Conservation (phyloP, 2,329 filamentous ascomycete genomes). For the Penicillium sp. region DNA sequence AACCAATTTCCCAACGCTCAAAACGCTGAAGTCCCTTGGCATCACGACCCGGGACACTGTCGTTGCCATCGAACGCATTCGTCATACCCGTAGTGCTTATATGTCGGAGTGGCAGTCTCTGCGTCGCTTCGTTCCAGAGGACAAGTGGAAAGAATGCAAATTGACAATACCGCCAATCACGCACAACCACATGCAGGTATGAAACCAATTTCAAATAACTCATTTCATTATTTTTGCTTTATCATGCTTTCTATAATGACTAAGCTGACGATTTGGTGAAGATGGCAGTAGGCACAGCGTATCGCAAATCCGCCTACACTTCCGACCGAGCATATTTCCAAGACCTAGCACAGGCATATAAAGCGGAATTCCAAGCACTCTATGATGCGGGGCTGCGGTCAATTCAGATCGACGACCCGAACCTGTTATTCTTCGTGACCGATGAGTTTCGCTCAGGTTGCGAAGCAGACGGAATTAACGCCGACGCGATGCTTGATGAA, state of each 20-base stretch:
- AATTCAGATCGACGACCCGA: slow-evolving; percentile 63
- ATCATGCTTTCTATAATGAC: too few species aligned
- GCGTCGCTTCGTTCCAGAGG: slow-evolving; percentile 1
- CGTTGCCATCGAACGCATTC: slow-evolving; percentile 4
- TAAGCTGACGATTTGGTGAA: slow-evolving; percentile 39
- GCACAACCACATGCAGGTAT: slow-evolving; percentile 11
- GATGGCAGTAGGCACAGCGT: slow-evolving; percentile 51
- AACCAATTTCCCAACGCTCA: slow-evolving; percentile 3
- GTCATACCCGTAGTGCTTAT: slow-evolving; percentile 1
- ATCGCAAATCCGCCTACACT: slow-evolving; percentile 52
- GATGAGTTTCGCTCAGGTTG: slow-evolving; percentile 67
- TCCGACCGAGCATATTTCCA: slow-evolving; percentile 60
- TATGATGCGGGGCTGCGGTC: slow-evolving; percentile 61
- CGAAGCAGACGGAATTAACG: slow-evolving; percentile 64
- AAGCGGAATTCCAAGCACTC: slow-evolving; percentile 55
- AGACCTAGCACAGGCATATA: slow-evolving; percentile 61
- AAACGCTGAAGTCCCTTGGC: slow-evolving; percentile 3
- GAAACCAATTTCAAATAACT: too few species aligned
- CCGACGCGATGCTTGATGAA: slow-evolving; percentile 67
- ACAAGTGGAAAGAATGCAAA: slow-evolving; percentile 9
- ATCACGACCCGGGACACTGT: slow-evolving; percentile 3
- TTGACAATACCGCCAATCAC: slow-evolving; percentile 15
- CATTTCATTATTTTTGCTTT: too few species aligned
- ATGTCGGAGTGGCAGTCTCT: slow-evolving; percentile 8
- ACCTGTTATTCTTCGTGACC: slow-evolving; percentile 69